A percentile compares a stretch with the other conserved stretches of the same genome.
phyloP scores from a whole-genome alignment of 1,284 basidiomycete genomes.

The Tilletiaria anomala region DNA sequence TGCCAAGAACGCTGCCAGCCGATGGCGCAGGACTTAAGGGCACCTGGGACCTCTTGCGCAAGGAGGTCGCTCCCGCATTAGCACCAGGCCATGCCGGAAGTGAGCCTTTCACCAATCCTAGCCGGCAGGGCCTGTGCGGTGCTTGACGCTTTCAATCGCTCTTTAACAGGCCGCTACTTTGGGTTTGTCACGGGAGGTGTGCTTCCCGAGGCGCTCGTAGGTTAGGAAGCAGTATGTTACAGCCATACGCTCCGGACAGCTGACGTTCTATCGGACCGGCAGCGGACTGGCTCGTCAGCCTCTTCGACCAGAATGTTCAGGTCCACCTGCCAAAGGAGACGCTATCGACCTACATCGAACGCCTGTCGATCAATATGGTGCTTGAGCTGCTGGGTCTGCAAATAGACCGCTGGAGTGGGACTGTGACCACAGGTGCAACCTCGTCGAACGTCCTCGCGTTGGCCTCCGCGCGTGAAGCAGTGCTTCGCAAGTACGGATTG shows the following conservation, averaged over 20 bases:
- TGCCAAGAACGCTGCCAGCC: too few relatives aligned
- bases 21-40: too few relatives aligned
- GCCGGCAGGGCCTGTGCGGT: too few relatives aligned
- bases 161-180: too few relatives aligned
- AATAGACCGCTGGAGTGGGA: slow-evolving; percentile 38
- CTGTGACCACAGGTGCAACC: slow-evolving; percentile 46
- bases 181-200: slow-evolving; percentile 45
- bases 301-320: slow-evolving; percentile 40
- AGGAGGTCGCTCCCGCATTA: too few relatives aligned
- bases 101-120: too few relatives aligned
- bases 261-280: neutral
- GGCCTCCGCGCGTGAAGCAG: slow-evolving; percentile 26
- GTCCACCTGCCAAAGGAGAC: slow-evolving; percentile 42
- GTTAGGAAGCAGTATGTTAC: slow-evolving; percentile 41
- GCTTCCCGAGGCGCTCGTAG: slow-evolving; percentile 9
- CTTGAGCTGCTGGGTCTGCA: slow-evolving; percentile 42
- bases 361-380: slow-evolving; percentile 41
- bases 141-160: too few relatives aligned
- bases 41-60: too few relatives aligned
- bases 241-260: slow-evolving; percentile 1
- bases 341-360: slow-evolving; percentile 42
- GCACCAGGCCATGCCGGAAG: too few relatives aligned
- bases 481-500: slow-evolving; percentile 2
- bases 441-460: slow-evolving; percentile 45
- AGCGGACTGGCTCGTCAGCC: slow-evolving; percentile 3